Percentiles rank a stretch among this genome's conserved stretches.
Conservation (phyloP, 106 monocot species). For the Cymbidium sinense region DNA sequence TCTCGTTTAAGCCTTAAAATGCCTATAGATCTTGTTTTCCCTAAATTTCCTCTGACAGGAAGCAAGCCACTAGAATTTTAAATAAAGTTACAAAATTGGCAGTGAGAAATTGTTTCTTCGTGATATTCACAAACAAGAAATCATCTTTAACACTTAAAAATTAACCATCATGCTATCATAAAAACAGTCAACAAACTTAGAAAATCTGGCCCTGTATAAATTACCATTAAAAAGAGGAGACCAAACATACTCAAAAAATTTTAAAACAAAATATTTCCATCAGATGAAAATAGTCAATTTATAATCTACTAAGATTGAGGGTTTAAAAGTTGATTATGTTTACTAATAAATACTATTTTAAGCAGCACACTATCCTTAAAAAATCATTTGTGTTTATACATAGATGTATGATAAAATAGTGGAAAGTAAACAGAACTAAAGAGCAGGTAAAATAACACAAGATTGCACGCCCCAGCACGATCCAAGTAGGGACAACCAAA, state of each 20-base stretch:
- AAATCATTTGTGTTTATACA: not conserved
- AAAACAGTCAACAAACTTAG: not conserved
- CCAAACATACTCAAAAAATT: not conserved
- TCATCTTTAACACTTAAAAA: not conserved
- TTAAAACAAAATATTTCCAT: not conserved
- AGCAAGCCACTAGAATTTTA: not conserved
- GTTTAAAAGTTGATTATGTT: not conserved
- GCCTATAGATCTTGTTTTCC: not conserved
- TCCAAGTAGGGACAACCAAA: slow-evolving; percentile 8
- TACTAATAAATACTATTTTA: not conserved
- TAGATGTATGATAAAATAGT: not conserved
- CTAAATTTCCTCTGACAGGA: not conserved
- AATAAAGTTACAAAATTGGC: not conserved
- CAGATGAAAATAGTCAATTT: not conserved
- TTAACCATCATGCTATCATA: not conserved
- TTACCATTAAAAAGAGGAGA: not conserved
- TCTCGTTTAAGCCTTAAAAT: not conserved
- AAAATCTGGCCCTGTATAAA: not conserved
- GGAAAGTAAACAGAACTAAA: slow-evolving; percentile 2
- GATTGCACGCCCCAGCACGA: not conserved
- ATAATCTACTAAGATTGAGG: not conserved
- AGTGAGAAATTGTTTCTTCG: not conserved
- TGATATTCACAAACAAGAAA: not conserved
- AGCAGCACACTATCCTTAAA: not conserved
- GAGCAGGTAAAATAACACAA: not conserved